Percentiles rank a stretch among this genome's conserved stretches.
These are phyloP conservation scores for Crucihimalaya himalaica DNA, from an alignment of 345 rosid genomes.

Conservation along the genomic window DNA sequence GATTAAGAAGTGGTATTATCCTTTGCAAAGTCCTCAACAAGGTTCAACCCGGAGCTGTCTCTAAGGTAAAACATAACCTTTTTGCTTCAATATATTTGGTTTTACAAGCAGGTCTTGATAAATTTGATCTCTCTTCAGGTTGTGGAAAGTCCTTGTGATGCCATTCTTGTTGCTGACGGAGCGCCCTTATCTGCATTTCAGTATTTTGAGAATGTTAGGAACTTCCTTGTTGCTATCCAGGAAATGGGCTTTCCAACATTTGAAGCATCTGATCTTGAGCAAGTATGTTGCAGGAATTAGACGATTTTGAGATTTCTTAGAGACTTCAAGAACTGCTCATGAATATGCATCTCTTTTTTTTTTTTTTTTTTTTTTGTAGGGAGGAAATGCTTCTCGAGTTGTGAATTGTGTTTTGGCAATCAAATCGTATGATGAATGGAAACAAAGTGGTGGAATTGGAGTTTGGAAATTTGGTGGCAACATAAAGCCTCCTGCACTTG, in stretches of 20 bases:
- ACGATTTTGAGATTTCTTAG: not conserved
- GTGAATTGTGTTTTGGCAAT: conserved; percentile 77
- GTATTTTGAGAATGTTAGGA: conserved; percentile 88
- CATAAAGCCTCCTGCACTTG: conserved; percentile 53
- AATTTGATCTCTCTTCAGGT: conserved; percentile 45
- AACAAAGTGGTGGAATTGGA: conserved; percentile 72
- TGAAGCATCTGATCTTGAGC: conserved; percentile 94
- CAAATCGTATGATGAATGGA: conserved; percentile 85
- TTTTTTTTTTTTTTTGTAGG: conserved; percentile 43
- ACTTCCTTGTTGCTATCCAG: conserved; percentile 76
- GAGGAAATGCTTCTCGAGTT: conserved; percentile 79
- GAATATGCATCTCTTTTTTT: not conserved
- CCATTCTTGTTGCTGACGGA: conserved; percentile 71
- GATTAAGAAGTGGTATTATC: conserved; percentile 81
- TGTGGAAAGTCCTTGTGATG: conserved; percentile 82
- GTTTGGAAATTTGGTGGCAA: conserved; percentile 84
- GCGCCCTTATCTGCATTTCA: conserved; percentile 88
- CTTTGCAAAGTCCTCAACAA: conserved; percentile 82
- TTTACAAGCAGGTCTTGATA: conserved; percentile 5
- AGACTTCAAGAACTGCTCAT: not conserved
- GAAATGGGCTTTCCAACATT: conserved; percentile 74
- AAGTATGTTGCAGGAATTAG: conserved; percentile 42
- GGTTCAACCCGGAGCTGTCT: conserved; percentile 76
- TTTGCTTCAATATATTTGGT: not conserved
- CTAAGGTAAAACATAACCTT: conserved; percentile 50